Percentiles rank a stretch among this genome's conserved stretches.
These are phyloP conservation scores for Cystofilobasidium bisporidii DNA, from an alignment of 768 basidiomycete genomes.

Conservation along the genomic window DNA sequence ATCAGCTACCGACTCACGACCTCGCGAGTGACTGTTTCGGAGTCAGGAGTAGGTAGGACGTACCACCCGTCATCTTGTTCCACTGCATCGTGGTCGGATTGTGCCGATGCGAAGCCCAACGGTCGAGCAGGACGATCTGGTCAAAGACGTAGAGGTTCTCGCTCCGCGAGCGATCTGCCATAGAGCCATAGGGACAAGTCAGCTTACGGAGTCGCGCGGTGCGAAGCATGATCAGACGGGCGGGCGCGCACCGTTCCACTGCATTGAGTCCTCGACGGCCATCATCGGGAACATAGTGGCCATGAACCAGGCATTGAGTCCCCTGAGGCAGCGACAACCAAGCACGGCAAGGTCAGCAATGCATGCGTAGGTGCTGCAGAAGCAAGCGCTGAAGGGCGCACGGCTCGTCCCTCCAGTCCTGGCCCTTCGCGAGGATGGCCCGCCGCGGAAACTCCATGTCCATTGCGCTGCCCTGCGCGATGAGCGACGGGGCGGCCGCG, in stretches of 20 bases:
- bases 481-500: conserved; percentile 3
- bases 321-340: too few relatives aligned
- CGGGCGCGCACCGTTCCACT: conserved; percentile 22
- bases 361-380: too few relatives aligned
- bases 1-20: too few relatives aligned
- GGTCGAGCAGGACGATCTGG: conserved; percentile 28
- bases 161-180: conserved; percentile 19
- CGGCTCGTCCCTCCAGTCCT: conserved; percentile 27
- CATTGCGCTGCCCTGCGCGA: conserved; percentile 15
- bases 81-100: conserved; percentile 24
- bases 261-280: conserved; percentile 26
- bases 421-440: conserved; percentile 24
- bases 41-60: background rate
- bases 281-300: conserved; percentile 28
- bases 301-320: conserved; percentile 28
- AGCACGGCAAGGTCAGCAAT: too few relatives aligned
- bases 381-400: too few relatives aligned
- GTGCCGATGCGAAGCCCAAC: conserved; percentile 28
- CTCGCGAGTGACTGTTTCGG: background rate
- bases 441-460: conserved; percentile 26
- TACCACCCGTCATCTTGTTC: conserved; percentile 29
- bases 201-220: too few relatives aligned
- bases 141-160: conserved; percentile 27
- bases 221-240: background rate
- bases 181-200: too few relatives aligned